Evolutionary conservation across 805 yeast genomes (phyloP).

Genomic region (Suhomyces canberraensis): DNA sequence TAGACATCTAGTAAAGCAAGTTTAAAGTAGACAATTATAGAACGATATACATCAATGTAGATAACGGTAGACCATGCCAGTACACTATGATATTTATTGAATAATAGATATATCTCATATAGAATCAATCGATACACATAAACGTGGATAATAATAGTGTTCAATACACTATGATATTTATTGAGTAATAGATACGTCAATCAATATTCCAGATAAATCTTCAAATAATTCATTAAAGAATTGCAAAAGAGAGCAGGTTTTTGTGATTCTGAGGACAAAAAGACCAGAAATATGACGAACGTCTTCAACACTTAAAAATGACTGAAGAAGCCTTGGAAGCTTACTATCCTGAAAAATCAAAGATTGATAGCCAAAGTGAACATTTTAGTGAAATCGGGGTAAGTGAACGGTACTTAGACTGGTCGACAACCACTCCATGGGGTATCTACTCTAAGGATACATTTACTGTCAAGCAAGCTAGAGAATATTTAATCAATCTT

Average conservation of each 20-base stretch:
- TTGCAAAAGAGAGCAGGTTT: slow-evolving; percentile 84
- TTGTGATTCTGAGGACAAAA: slow-evolving; percentile 82
- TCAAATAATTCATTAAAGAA: slow-evolving; percentile 83
- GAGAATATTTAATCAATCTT: no score
- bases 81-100: no score
- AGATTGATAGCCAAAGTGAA: slow-evolving; percentile 77
- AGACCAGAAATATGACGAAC: slow-evolving; percentile 78
- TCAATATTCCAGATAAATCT: slow-evolving; percentile 78
- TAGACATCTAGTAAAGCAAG: not conserved
- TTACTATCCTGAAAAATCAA: slow-evolving; percentile 83
- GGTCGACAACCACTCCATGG: slow-evolving; percentile 97
- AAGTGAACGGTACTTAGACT: slow-evolving; percentile 82
- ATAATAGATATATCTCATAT: no score
- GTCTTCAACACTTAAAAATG: slow-evolving; percentile 67
- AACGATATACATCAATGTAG: no score
- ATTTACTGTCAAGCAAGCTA: slow-evolving; percentile 71
- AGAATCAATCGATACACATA: no score
- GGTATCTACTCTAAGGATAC: slow-evolving; percentile 80
- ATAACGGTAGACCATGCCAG: no score
- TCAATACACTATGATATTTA: no score
- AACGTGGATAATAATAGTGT: no score
- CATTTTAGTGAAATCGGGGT: slow-evolving; percentile 88
- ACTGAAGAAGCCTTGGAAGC: slow-evolving; percentile 84
- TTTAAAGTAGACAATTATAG: no score
- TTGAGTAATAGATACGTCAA: slow-evolving; percentile 75